These are phyloP conservation scores for Candida piceae DNA, from an alignment of 805 yeast species.

Conservation along the genomic window DNA sequence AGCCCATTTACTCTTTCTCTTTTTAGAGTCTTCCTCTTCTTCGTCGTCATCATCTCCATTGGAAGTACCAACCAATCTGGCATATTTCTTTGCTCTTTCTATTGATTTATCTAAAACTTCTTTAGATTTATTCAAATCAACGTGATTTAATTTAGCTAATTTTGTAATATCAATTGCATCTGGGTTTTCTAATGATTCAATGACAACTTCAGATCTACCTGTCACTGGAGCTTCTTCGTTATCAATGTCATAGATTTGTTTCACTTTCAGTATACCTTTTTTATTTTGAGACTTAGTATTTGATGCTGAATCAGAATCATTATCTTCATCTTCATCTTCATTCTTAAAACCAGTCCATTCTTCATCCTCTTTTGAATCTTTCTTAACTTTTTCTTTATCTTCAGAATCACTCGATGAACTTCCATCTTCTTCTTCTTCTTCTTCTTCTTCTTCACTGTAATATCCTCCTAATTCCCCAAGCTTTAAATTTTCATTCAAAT, in stretches of 20 bases:
- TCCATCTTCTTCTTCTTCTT: slow-evolving; percentile 31
- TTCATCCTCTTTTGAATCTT: slow-evolving; percentile 18
- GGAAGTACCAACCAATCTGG: slow-evolving; percentile 54
- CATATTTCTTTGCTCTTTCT: slow-evolving; percentile 77
- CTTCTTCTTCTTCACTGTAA: slow-evolving; percentile 17
- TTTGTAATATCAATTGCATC: slow-evolving; percentile 32
- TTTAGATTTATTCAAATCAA: slow-evolving; percentile 62
- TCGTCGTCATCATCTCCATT: slow-evolving; percentile 38
- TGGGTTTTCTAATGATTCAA: slow-evolving; percentile 52
- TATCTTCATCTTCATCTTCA: slow-evolving; percentile 13
- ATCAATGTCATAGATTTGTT: slow-evolving; percentile 35
- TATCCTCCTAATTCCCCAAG: slow-evolving; percentile 24
- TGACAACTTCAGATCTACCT: slow-evolving; percentile 44
- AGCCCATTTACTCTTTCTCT: slow-evolving; percentile 2
- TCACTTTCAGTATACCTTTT: slow-evolving; percentile 43
- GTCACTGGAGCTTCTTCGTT: slow-evolving; percentile 36
- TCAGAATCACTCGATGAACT: slow-evolving; percentile 6
- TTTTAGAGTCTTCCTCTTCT: slow-evolving; percentile 31
- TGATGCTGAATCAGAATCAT: slow-evolving; percentile 10
- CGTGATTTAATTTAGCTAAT: slow-evolving; percentile 61
- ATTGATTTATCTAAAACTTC: slow-evolving; percentile 71
- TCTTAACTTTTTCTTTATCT: slow-evolving; percentile 11
- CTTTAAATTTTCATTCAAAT: slow-evolving; percentile 42
- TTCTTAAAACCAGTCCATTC: slow-evolving; percentile 41
- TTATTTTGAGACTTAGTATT: slow-evolving; percentile 2